Evolutionary conservation across 768 basidiomycete genomes (phyloP), one percentile per base, ranked within the genome.

Genomic region (Mycena albidolilacea): DNA sequence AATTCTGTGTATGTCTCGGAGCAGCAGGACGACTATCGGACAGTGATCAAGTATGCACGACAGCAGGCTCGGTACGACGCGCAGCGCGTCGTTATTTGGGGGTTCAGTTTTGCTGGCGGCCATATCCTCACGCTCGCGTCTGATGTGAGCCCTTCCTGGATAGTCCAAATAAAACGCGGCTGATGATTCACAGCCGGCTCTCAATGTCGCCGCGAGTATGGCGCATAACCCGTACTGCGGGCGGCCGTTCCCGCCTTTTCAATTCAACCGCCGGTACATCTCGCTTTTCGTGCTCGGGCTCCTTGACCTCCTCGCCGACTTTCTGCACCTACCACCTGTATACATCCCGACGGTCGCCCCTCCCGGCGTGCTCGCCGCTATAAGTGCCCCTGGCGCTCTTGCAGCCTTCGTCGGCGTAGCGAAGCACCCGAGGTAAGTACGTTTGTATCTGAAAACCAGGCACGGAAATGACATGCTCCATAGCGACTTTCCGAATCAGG

Each of bases 11-110:
- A 73, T 38, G 74, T 82, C 15, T 74, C 75, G 0, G 82, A 83
- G 52, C 82, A 82, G 68, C 78, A 80, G 50, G 82, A 82, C 2
- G 83, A 84, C 77, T 84, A 84, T 67, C 74, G 80, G n/a, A 80
- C 82, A 4, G 83, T 84, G 37, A 67, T 85, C 54, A 80, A 81
- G 57, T 84, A 77, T 57, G 79, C 78, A 46, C 74, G 81, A n/a
- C 78, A 78, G 65, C 78, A 80, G 69, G 63, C 77, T 3, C 75
- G 80, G 30, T 81, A 81, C 55, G 81, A 84, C 66, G 76, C 81
- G 1, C 77, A 81, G 11, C 74, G 78, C 38, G 73, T 84, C 41
- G 60, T 84, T 12, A 37, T 84, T 0, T 84, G 84, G 84, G 84
- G 84, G 0, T 79, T 80, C 21, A 82, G 82, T 64, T 80, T 82